A percentile compares a stretch with the other conserved stretches of the same genome.
These are phyloP conservation scores for Penicillium sclerotigenum DNA, from an alignment of 2,329 filamentous ascomycete species.

Conservation along the genomic window DNA sequence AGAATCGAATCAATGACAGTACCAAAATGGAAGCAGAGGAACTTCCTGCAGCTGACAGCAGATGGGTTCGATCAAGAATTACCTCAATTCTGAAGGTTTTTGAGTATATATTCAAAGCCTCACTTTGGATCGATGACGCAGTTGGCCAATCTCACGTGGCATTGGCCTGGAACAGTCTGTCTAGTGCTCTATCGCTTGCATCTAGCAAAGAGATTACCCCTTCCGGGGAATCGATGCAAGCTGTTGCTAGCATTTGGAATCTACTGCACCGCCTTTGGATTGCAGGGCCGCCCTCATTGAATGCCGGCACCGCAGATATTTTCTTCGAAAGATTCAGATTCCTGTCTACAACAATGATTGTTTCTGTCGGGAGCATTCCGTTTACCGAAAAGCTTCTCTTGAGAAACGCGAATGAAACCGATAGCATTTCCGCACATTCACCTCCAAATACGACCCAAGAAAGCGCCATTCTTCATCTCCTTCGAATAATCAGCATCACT, in stretches of 20 bases:
- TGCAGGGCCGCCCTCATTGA: conserved; percentile 45
- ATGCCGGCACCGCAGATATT: conserved; percentile 30
- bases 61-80: conserved; percentile 78
- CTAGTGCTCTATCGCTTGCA: conserved; percentile 58
- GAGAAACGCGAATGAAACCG: conserved; percentile 54
- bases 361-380: conserved; percentile 48
- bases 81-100: conserved; percentile 62
- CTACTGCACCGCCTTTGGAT: conserved; percentile 69
- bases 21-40: conserved; percentile 64
- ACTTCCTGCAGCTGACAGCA: conserved; percentile 76
- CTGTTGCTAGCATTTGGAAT: conserved; percentile 69
- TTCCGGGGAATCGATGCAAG: conserved; percentile 75
- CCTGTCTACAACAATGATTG: conserved; percentile 51
- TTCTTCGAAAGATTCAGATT: conserved; percentile 52
- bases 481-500: conserved; percentile 33
- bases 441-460: conserved; percentile 28
- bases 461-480: conserved; percentile 40
- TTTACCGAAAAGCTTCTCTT: conserved; percentile 51
- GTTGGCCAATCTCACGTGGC: conserved; percentile 48
- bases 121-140: conserved; percentile 48
- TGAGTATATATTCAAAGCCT: conserved; percentile 51
- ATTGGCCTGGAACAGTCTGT: conserved; percentile 60
- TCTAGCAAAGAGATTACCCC: conserved; percentile 85
- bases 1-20: conserved; percentile 65
- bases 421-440: conserved; percentile 36